phyloP scores from a whole-genome alignment of 2,329 filamentous ascomycete genomes.

The Ascocoryne sarcoides region DNA sequence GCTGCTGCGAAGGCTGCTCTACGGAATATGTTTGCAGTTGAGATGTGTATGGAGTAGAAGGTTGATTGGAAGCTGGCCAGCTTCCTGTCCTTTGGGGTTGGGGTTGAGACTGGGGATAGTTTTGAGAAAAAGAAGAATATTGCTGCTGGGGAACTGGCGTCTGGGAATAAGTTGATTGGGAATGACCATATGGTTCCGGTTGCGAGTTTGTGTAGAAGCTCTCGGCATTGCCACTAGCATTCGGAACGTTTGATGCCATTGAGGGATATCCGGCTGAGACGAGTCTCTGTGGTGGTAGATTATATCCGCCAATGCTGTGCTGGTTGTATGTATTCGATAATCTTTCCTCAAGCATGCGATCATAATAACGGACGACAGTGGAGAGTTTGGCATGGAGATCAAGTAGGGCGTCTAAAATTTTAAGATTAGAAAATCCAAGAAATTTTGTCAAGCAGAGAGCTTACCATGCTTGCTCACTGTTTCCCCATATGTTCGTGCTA shows the following conservation, averaged over 20 bases:
- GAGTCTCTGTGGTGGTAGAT: slow-evolving; percentile 40
- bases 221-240: slow-evolving; percentile 44
- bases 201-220: slow-evolving; percentile 72
- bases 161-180: slow-evolving; percentile 44
- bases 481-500: slow-evolving; percentile 92
- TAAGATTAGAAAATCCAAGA: slow-evolving; percentile 30
- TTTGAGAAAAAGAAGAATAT: slow-evolving; percentile 19
- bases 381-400: slow-evolving; percentile 93
- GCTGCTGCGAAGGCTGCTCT: slow-evolving; percentile 19
- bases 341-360: slow-evolving; percentile 94
- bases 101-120: slow-evolving; percentile 23
- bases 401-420: slow-evolving; percentile 66
- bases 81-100: slow-evolving; percentile 41
- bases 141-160: slow-evolving; percentile 36
- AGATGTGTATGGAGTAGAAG: slow-evolving; percentile 15
- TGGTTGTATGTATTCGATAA: slow-evolving; percentile 88
- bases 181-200: slow-evolving; percentile 38
- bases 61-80: slow-evolving; percentile 35
- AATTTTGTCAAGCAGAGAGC: slow-evolving; percentile 26
- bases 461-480: slow-evolving; percentile 98
- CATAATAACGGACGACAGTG: slow-evolving; percentile 94
- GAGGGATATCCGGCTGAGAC: slow-evolving; percentile 61
- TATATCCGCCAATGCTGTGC: slow-evolving; percentile 60
- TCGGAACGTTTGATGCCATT: slow-evolving; percentile 46
- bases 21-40: slow-evolving; percentile 15